A percentile compares a stretch with the other conserved stretches of the same genome.
Evolutionary conservation across 306 rosid species (phyloP).

Genomic region (Sechiopsis laciniata): DNA sequence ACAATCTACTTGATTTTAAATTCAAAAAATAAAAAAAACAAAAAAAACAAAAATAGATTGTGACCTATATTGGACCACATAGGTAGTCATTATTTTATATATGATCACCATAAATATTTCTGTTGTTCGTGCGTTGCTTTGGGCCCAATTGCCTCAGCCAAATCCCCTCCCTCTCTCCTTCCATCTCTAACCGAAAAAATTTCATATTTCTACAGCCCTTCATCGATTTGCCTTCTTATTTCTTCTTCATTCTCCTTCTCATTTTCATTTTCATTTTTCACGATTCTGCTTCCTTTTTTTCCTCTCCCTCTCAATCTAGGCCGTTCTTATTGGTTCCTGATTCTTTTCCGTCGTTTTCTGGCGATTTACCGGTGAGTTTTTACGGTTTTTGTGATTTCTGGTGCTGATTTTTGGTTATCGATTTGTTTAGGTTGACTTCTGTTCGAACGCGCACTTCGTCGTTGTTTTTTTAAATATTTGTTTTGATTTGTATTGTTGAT

Average conservation of each 20-base stretch:
- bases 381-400: not conserved
- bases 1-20: too few species aligned
- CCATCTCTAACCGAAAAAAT: not conserved
- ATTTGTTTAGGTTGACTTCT: constrained; percentile 4
- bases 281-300: not conserved
- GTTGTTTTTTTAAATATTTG: not conserved
- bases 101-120: too few species aligned
- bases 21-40: too few species aligned
- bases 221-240: not conserved
- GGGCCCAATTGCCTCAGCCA: not conserved
- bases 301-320: not conserved
- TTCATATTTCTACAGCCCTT: not conserved
- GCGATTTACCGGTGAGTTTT: constrained; percentile 12
- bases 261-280: not conserved
- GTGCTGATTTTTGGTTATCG: not conserved
- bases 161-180: not conserved
- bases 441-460: not conserved
- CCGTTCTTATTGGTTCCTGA: not conserved
- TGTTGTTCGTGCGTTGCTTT: constrained; percentile 1
- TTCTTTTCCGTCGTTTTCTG: constrained; percentile 2
- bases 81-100: too few species aligned
- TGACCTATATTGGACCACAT: too few species aligned
- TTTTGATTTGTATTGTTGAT: not conserved
- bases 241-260: not conserved
- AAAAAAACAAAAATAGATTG: too few species aligned